Conservation (phyloP, 1,139 yeast genomes). For the Yamadazyma sp. region DNA sequence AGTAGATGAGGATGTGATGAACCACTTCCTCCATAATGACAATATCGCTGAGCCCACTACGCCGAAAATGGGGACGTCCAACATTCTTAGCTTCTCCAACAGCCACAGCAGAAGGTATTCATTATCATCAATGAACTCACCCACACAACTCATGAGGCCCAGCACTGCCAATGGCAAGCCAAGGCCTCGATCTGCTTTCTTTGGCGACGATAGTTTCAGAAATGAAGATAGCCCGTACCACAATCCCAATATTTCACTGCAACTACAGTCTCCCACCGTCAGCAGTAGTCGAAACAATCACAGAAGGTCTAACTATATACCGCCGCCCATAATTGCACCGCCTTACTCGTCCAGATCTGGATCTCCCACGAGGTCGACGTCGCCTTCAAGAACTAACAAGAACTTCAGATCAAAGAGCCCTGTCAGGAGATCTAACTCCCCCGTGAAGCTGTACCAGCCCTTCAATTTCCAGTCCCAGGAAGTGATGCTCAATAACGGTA, state of each 20-base stretch:
- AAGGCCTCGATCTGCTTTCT: conserved; percentile 41
- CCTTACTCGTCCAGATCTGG: conserved; percentile 19
- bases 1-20: conserved; percentile 13
- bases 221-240: conserved; percentile 10
- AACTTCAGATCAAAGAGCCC: conserved; percentile 35
- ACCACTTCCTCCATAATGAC: not conserved
- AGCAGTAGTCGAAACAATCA: conserved; percentile 6
- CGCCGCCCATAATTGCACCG: conserved; percentile 20
- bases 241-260: conserved; percentile 1
- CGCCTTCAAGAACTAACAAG: conserved; percentile 30
- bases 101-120: conserved; percentile 22
- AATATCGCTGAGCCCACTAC: conserved; percentile 6
- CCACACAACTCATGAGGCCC: conserved; percentile 15
- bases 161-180: conserved; percentile 21
- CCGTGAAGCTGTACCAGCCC: conserved; percentile 35
- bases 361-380: conserved; percentile 33
- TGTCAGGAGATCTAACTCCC: conserved; percentile 27
- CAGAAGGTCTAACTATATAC: conserved; percentile 12
- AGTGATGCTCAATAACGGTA: conserved; percentile 29
- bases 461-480: conserved; percentile 50
- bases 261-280: conserved; percentile 8
- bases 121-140: conserved; percentile 21
- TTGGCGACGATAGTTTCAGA: conserved; percentile 14
- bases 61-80: conserved; percentile 6
- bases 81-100: conserved; percentile 1